Evolutionary conservation across 345 rosid genomes (phyloP).

Genomic region (Brassica cretica): DNA sequence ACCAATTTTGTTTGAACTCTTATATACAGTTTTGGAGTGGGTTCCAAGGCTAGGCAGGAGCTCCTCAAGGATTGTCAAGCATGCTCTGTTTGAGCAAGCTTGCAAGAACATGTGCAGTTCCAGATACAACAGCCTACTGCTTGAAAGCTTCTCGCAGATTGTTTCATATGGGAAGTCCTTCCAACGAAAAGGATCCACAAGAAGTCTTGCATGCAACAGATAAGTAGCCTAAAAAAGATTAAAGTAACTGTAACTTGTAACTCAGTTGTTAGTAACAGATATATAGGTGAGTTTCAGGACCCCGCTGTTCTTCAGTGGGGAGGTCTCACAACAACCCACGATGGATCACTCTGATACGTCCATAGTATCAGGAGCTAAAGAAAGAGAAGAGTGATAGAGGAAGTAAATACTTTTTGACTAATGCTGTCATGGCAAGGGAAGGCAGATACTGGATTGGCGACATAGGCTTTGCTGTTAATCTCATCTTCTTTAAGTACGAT

Average conservation of each 20-base stretch:
- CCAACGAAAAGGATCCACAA: conserved; percentile 47
- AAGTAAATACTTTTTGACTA: no score
- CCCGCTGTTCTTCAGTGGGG: conserved; percentile 98
- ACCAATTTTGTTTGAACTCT: background rate
- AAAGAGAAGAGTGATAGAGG: no score
- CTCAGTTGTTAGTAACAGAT: conserved; percentile 39
- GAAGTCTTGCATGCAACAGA: no score
- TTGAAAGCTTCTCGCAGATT: conserved; percentile 87
- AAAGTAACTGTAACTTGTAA: no score
- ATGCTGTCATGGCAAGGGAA: no score
- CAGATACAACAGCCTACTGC: conserved; percentile 88
- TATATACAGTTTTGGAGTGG: conserved; percentile 80
- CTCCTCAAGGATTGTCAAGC: conserved; percentile 84
- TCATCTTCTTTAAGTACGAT: no score
- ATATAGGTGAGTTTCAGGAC: conserved; percentile 71
- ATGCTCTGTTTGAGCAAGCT: conserved; percentile 88
- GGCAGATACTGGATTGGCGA: no score
- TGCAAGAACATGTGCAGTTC: conserved; percentile 96
- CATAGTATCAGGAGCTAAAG: no score
- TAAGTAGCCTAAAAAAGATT: background rate
- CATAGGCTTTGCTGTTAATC: no score
- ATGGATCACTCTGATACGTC: conserved; percentile 46
- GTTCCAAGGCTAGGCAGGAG: conserved; percentile 63
- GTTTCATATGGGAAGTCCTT: conserved; percentile 83
- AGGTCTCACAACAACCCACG: conserved; percentile 84